phyloP scores from a whole-genome alignment of 2,329 filamentous ascomycete genomes.

The Nigrograna mackinnonii region DNA sequence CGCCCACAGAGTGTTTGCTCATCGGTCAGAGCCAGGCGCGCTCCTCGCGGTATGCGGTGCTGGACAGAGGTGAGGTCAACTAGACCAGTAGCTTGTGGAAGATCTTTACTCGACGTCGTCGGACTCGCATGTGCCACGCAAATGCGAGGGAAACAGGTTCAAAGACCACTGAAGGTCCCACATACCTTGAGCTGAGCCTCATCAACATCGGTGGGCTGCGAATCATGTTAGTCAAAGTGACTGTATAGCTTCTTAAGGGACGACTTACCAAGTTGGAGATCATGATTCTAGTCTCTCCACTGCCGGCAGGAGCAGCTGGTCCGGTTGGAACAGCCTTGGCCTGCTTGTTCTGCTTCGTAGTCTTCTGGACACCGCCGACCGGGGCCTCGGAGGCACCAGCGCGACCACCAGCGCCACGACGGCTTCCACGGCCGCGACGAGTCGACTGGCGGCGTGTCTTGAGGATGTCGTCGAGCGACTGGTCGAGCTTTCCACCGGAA shows the following conservation, averaged over 20 bases:
- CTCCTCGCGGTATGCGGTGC: neutral
- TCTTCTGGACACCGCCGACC: slow-evolving; percentile 86
- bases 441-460: slow-evolving; percentile 67
- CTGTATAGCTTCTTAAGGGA: neutral
- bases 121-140: slow-evolving; percentile 36
- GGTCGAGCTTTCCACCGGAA: slow-evolving; percentile 78
- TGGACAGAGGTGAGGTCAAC: slow-evolving; percentile 18
- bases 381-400: slow-evolving; percentile 67
- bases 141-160: slow-evolving; percentile 39
- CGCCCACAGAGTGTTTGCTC: no score
- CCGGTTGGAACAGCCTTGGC: slow-evolving; percentile 67
- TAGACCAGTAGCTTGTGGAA: slow-evolving; percentile 19
- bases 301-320: slow-evolving; percentile 56
- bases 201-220: slow-evolving; percentile 95
- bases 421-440: slow-evolving; percentile 52
- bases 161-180: slow-evolving; percentile 67
- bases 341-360: slow-evolving; percentile 62
- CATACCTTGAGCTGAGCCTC: slow-evolving; percentile 99
- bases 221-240: slow-evolving; percentile 50
- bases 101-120: slow-evolving; percentile 23
- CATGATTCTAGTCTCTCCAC: slow-evolving; percentile 91
- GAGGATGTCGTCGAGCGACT: slow-evolving; percentile 97
- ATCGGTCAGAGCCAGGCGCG: neutral
- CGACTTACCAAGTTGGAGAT: slow-evolving; percentile 93
- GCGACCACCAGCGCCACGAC: slow-evolving; percentile 51